Percentiles rank a stretch among this genome's conserved stretches.
Evolutionary conservation across 2,329 filamentous ascomycete genomes (phyloP).

Genomic region (Moelleriella libera): DNA sequence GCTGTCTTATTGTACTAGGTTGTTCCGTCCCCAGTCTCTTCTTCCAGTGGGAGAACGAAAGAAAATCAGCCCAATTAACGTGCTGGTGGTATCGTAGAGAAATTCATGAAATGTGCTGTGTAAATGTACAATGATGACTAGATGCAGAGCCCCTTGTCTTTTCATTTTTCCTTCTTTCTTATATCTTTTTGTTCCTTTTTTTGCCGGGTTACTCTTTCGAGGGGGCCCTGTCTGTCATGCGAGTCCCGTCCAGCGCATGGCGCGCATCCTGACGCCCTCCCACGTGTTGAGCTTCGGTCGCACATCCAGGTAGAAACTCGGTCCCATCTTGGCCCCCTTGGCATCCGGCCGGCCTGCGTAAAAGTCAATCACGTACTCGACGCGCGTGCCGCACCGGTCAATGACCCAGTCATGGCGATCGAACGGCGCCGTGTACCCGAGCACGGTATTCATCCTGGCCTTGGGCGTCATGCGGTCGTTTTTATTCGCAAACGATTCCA

Average conservation of each 20-base stretch:
- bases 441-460: constrained; percentile 65
- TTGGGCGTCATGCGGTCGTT: constrained; percentile 60
- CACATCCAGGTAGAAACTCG: constrained; percentile 55
- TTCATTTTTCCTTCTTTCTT: not conserved
- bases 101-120: no score
- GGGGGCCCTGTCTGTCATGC: constrained; percentile 16
- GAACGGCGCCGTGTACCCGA: constrained; percentile 87
- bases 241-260: constrained; percentile 33
- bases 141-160: no score
- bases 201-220: not conserved
- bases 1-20: not conserved
- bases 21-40: not conserved
- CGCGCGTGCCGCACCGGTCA: constrained; percentile 68
- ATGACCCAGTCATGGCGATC: constrained; percentile 97
- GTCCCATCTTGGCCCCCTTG: constrained; percentile 17
- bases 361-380: constrained; percentile 98
- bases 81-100: no score
- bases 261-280: constrained; percentile 56
- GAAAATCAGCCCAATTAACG: no score
- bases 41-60: no score
- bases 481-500: constrained; percentile 73
- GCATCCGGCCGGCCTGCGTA: constrained; percentile 55
- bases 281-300: constrained; percentile 54
- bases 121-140: no score
- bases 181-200: not conserved